Evolutionary conservation across 768 basidiomycete genomes (phyloP).

Genomic region (Leccinum aurantiacum): DNA sequence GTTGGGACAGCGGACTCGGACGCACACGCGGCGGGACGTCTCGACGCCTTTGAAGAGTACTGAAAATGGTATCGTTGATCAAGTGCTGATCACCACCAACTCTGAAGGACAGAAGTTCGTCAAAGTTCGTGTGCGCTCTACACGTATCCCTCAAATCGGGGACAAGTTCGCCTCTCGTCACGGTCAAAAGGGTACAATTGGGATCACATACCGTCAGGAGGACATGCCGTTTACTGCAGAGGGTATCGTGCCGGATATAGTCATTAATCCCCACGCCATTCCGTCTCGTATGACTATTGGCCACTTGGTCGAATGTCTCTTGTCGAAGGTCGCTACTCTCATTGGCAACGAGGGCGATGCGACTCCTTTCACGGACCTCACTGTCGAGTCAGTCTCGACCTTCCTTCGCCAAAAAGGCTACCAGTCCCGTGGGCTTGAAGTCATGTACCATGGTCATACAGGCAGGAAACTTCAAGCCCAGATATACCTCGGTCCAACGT

Average conservation of each 20-base stretch:
- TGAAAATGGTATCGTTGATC: constrained; percentile 96
- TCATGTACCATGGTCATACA: constrained; percentile 99
- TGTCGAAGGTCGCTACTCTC: constrained; percentile 94
- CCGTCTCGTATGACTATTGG: constrained; percentile 99
- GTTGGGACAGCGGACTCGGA: constrained; percentile 91
- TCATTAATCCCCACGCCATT: constrained; percentile 99
- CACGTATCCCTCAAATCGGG: constrained; percentile 95
- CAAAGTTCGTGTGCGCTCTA: constrained; percentile 94
- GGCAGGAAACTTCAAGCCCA: constrained; percentile 98
- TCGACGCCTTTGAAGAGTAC: constrained; percentile 98
- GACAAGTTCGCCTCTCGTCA: constrained; percentile 99
- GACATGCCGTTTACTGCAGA: constrained; percentile 99
- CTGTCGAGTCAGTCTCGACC: constrained; percentile 96
- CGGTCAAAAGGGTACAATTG: constrained; percentile 99
- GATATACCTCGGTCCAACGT: constrained; percentile 97
- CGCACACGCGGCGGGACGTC: constrained; percentile 92
- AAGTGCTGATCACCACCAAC: constrained; percentile 95
- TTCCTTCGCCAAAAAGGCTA: constrained; percentile 88
- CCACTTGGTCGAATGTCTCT: constrained; percentile 96
- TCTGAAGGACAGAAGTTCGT: constrained; percentile 97
- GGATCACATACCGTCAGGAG: constrained; percentile 99
- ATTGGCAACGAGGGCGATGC: constrained; percentile 98
- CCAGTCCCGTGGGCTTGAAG: constrained; percentile 94
- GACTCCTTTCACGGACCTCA: constrained; percentile 97
- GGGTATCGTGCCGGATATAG: constrained; percentile 93